Base-by-base conservation (phyloP, 495 filamentous ascomycete genomes). In the Collariella sp. region DNA sequence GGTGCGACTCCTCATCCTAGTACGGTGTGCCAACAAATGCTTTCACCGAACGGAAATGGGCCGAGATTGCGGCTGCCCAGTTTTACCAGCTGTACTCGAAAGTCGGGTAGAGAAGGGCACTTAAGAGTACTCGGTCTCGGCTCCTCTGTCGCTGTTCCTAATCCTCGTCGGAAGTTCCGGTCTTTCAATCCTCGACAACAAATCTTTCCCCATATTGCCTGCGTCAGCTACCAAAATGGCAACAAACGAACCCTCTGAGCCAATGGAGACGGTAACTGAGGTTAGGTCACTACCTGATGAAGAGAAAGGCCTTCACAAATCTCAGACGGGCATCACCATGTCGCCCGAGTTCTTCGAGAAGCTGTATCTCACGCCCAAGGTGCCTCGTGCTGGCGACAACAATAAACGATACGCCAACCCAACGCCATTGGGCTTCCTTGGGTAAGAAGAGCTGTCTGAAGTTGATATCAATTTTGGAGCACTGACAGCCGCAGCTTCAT, bases 301-400 rank as follows among this genome's bases (percentile, higher is more conserved):
- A 45, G 70, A 74, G 50, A 74, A 69, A 52, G 70, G 69, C 34
- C 56, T 74, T 20, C 51, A 71, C 45, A 59, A 66, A 43, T 63
- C 70, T 7, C 61, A 61, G 0, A 74, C 71, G 11, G 62, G 56
- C 7, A 69, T 76, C 41, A 73, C 72, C 7, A 73, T 78, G 62
- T 74, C 76, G 5, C 75, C 76, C 13, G 77, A 80, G 70, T 66
- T 80, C 20, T 81, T 79, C 40, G 76, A 81, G 67, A 80, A 79
- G 66, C 72, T 80, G 10, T 81, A 80, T 58, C 70, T 81, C 19
- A 74, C 76, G 2, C 77, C 77, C 1, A 79, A 81, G 53, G 67
- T 72, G 15, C 72, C 73, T 7, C 68, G 73, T 15, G 66, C 67
- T 2, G 73, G 71, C 42, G 76, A 80, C 54, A 70, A 70, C 43